phyloP scores from a whole-genome alignment of 2,329 filamentous ascomycete genomes.

The Gaeumannomyces sp. region DNA sequence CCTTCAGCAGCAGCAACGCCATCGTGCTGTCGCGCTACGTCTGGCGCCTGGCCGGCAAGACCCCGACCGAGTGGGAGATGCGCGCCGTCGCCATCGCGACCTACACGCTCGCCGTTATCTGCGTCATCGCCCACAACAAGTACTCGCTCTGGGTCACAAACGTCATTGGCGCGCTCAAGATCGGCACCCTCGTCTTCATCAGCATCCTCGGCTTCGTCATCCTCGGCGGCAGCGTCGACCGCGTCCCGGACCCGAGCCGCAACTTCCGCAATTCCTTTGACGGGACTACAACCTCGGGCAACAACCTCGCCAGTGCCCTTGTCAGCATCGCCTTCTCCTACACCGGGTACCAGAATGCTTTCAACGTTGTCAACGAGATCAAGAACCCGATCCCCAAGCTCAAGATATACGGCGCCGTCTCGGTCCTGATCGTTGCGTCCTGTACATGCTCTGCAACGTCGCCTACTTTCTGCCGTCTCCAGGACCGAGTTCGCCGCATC shows the following conservation, averaged over 20 bases:
- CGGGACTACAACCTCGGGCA: conserved; percentile 35
- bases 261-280: conserved; percentile 52
- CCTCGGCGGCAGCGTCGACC: conserved; percentile 45
- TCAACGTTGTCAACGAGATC: conserved; percentile 55
- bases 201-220: conserved; percentile 52
- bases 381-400: conserved; percentile 53
- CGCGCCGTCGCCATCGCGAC: conserved; percentile 61
- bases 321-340: conserved; percentile 56
- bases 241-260: conserved; percentile 40
- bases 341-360: conserved; percentile 50
- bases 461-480: conserved; percentile 54
- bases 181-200: conserved; percentile 53
- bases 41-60: conserved; percentile 46
- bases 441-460: conserved; percentile 54
- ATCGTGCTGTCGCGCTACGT: conserved; percentile 60
- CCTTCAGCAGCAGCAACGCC: conserved; percentile 60
- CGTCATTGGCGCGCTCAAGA: conserved; percentile 48
- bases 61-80: conserved; percentile 53
- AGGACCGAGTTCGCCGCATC: conserved; percentile 45
- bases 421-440: conserved; percentile 43
- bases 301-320: conserved; percentile 50
- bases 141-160: conserved; percentile 48
- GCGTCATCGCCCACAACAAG: conserved; percentile 44
- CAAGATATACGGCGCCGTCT: conserved; percentile 41
- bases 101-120: conserved; percentile 52